A percentile compares a stretch with the other conserved stretches of the same genome.
Conservation (phyloP, 2,329 filamentous ascomycete genomes). For the Talaromyces pinophilus region DNA sequence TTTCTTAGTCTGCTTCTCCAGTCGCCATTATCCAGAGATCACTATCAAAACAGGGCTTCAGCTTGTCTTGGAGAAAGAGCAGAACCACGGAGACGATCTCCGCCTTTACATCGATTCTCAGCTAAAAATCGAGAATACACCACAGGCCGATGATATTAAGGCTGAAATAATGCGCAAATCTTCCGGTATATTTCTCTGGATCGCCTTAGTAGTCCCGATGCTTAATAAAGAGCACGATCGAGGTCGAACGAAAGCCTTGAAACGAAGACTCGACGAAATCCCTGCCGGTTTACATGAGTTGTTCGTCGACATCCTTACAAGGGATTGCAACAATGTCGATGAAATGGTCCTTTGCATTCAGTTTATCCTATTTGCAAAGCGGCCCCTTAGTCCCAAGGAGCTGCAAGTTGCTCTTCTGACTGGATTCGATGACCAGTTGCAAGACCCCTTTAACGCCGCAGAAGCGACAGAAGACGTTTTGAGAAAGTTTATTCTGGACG, state of each 20-base stretch:
- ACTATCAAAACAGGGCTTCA: constrained; percentile 32
- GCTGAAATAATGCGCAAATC: constrained; percentile 39
- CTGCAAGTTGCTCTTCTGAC: not conserved
- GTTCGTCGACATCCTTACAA: constrained; percentile 54
- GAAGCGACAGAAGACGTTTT: not conserved
- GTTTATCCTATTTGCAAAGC: not conserved
- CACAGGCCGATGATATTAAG: not conserved
- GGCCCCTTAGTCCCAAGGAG: not conserved
- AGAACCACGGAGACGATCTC: constrained; percentile 37
- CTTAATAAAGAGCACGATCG: constrained; percentile 44
- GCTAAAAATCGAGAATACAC: constrained; percentile 26
- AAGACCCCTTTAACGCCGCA: not conserved
- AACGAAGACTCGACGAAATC: constrained; percentile 39
- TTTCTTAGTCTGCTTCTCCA: constrained; percentile 44
- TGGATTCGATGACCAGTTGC: not conserved
- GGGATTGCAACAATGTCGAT: constrained; percentile 47
- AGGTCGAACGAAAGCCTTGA: constrained; percentile 26
- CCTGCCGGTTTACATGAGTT: constrained; percentile 49
- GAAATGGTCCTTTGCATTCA: not conserved
- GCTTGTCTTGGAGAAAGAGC: constrained; percentile 39
- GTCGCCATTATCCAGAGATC: constrained; percentile 47
- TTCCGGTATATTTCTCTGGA: constrained; percentile 51
- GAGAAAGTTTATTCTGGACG: not conserved
- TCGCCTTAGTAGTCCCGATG: constrained; percentile 46
- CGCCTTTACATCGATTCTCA: constrained; percentile 36